Percentiles rank a stretch among this genome's conserved stretches.
Evolutionary conservation across 306 rosid species (phyloP).

Genomic region (Quercus robur): DNA sequence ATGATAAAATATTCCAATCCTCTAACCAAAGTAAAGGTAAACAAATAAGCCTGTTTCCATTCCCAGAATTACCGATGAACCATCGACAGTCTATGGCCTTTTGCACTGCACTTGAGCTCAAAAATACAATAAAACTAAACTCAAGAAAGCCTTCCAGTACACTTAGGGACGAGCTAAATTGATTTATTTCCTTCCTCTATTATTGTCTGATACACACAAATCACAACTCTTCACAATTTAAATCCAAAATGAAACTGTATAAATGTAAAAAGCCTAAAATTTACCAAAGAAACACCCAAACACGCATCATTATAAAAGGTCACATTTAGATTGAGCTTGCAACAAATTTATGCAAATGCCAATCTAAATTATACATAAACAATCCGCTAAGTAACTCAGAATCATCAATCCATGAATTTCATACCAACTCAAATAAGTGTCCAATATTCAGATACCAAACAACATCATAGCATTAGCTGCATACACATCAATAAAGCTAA

Average conservation of each 20-base stretch:
- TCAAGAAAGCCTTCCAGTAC: background rate
- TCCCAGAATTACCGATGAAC: too few species aligned
- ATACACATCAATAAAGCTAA: background rate
- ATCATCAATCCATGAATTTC: too few species aligned
- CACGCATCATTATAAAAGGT: background rate
- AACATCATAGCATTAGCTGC: background rate
- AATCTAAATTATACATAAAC: background rate
- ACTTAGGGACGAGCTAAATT: background rate
- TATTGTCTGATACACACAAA: background rate
- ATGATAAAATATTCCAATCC: background rate
- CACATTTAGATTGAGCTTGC: background rate
- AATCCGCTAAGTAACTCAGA: too few species aligned
- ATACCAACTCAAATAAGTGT: background rate
- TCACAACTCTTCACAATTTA: background rate
- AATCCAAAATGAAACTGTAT: background rate
- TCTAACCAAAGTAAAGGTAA: background rate
- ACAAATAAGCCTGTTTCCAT: background rate
- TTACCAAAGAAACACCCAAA: background rate
- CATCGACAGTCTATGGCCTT: too few species aligned
- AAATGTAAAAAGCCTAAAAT: background rate
- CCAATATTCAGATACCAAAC: background rate
- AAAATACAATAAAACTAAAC: background rate
- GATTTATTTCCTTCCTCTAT: background rate
- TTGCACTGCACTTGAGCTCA: background rate
- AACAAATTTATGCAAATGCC: background rate